These are phyloP conservation scores for Cercospora zeina DNA, from an alignment of 2,329 filamentous ascomycete species.

Conservation along the genomic window DNA sequence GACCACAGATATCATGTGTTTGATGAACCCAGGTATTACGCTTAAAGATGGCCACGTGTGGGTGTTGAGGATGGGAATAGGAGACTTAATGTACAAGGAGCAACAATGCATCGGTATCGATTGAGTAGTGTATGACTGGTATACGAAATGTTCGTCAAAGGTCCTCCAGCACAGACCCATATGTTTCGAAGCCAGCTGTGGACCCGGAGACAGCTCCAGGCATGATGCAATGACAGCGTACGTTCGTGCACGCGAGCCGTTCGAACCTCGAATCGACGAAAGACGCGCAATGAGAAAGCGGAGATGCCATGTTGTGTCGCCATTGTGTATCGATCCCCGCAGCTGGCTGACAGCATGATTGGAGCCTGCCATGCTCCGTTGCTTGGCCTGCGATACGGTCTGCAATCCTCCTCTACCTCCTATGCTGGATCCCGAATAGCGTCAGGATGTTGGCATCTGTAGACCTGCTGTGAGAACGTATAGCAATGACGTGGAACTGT, in stretches of 20 bases:
- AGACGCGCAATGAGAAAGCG: conserved; percentile 1
- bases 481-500: conserved; percentile 1
- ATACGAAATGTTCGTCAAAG: neutral
- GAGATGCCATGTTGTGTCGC: neutral
- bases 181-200: neutral
- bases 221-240: conserved; percentile 11
- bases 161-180: neutral
- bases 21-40: conserved; percentile 74
- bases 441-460: conserved; percentile 1
- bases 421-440: neutral
- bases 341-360: neutral
- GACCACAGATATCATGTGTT: conserved; percentile 96
- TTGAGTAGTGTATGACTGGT: neutral
- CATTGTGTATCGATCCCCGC: neutral
- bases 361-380: neutral
- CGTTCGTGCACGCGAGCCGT: neutral
- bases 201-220: neutral
- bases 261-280: neutral
- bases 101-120: neutral
- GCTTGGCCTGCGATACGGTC: too few species aligned
- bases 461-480: neutral
- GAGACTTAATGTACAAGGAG: neutral
- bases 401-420: too few species aligned
- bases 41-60: conserved; percentile 23
- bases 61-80: neutral